phyloP scores from a whole-genome alignment of 805 yeast genomes.

The Kluyveromyces dobzhanskii region DNA sequence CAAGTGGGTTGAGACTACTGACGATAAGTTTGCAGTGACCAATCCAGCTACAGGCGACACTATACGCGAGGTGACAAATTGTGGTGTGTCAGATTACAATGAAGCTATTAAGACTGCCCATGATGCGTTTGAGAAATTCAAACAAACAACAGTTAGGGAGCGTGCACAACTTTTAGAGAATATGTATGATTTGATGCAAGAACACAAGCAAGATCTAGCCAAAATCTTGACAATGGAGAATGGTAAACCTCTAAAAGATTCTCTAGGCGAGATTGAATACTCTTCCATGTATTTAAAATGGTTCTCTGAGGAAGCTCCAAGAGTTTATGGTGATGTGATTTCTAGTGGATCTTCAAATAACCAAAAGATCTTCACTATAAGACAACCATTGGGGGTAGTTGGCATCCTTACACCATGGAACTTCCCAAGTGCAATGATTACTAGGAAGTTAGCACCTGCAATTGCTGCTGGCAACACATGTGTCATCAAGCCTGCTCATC shows the following conservation, averaged over 20 bases:
- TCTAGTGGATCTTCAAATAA: conserved; percentile 41
- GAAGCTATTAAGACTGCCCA: conserved; percentile 50
- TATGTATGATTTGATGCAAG: conserved; percentile 45
- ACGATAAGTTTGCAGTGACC: conserved; percentile 41
- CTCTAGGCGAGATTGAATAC: conserved; percentile 59
- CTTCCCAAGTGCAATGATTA: conserved; percentile 73
- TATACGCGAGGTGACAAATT: conserved; percentile 45
- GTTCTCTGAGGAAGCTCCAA: conserved; percentile 76
- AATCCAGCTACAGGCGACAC: conserved; percentile 57
- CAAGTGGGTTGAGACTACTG: conserved; percentile 42
- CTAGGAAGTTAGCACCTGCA: conserved; percentile 69
- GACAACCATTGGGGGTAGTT: conserved; percentile 68
- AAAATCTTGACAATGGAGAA: conserved; percentile 57
- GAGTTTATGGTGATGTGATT: conserved; percentile 58
- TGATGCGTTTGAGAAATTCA: conserved; percentile 44
- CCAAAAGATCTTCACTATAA: conserved; percentile 45
- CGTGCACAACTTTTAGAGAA: conserved; percentile 45
- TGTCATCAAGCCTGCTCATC: conserved; percentile 69
- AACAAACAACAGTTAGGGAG: conserved; percentile 45
- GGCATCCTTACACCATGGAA: conserved; percentile 65
- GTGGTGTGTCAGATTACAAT: conserved; percentile 37
- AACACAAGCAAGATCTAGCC: conserved; percentile 59
- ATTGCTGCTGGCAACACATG: conserved; percentile 74
- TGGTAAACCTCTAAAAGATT: conserved; percentile 66
- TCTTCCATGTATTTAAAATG: conserved; percentile 69